Base-by-base conservation (phyloP, 1,139 yeast genomes). In the Pichia sp. region DNA sequence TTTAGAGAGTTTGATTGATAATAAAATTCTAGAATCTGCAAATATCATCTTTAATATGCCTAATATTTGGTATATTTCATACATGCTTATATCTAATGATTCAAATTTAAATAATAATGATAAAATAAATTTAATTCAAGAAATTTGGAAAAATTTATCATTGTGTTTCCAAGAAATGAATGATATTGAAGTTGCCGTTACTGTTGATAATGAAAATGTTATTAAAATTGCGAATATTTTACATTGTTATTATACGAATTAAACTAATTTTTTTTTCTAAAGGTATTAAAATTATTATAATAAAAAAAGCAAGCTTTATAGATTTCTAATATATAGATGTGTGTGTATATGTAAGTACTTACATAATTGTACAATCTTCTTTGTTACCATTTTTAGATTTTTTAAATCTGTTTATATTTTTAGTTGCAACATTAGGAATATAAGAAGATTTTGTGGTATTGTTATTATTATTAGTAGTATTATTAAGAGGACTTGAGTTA, bases 361-460 rank as follows among this genome's bases (percentile, higher is more conserved):
- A 56, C 58, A 56, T 56, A 37, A 56, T 56, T n/a, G 55, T 54
- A 48, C 59, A 56, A 35, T 56, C 59, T 42, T 53, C 59, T 27
- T 55, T 57, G 32, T 47, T 43, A 27, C 36, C 46, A 32, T 34
- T 42, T 39, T 47, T 51, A 2, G 45, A 34, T 37, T 44, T 47
- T 9, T 45, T 51, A n/a, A 47, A 33, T 38, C 47, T 47, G 34
- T 46, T 49, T n/a, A 46, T 45, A 30, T 48, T 49, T 31, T 49
- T 51, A 25, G 43, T 27, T 18, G 51, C 53, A 40, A 50, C 47
- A 25, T 35, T 44, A 3, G 52, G 42, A 31, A 49, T 49, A 25
- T 46, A 47, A 3, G 47, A 44, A 5, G 18, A 18, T 18, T 18
- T 18, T 18, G 18, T 18, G 18, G 18, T 18, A 18, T 40, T 29